Evolutionary conservation across 1,284 basidiomycete species (phyloP), one percentile per base, ranked within the genome.

Genomic region (Ganoderma sinense): DNA sequence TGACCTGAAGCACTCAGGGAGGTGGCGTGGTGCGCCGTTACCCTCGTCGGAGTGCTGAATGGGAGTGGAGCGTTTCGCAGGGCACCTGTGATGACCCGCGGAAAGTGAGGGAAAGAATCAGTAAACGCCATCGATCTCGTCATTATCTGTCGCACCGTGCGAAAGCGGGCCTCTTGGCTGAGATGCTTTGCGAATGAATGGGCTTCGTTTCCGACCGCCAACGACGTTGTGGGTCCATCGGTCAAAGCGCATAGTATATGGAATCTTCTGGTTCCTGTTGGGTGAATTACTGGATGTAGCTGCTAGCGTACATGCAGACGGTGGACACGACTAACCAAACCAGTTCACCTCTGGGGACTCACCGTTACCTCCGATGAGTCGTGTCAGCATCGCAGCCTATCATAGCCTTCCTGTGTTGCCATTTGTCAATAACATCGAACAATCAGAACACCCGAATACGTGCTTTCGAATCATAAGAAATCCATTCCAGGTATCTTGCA

Each of bases 311-410:
- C 33, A 51, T 66, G 36, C 45, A 14, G 58, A 39, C 1, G 2
- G 16, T 33, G 26, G 55, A 26, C 11, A 16, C 41, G 8, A 10
- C 40, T 61, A 45, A 45, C 45, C 58, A 51, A 45, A 29, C 56
- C 40, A 7, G 65, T n/a, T n/a, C 18, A 8, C 56, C 56, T 61
- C 31, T 31, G 65, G 58, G 26, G n/a, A n/a, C 36, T 7, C 36
- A 2, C 61, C 41, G 55, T 67, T 48, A 58, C 61, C 53, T 58
- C 61, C 61, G 61, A 53, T 29, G 10, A 4, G 43, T 3, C 13
- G 36, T n/a, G 60, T 33, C 53, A 55, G 11, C 26, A 26, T 56
- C 51, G 36, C 40, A 67, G 61, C 53, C 41, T 41, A 36, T 13
- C 4, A 6, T 33, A 1, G 14, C 16, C 18, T 45, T 23, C 40